phyloP scores from a whole-genome alignment of 495 filamentous ascomycete species.

The Neurospora sp. region DNA sequence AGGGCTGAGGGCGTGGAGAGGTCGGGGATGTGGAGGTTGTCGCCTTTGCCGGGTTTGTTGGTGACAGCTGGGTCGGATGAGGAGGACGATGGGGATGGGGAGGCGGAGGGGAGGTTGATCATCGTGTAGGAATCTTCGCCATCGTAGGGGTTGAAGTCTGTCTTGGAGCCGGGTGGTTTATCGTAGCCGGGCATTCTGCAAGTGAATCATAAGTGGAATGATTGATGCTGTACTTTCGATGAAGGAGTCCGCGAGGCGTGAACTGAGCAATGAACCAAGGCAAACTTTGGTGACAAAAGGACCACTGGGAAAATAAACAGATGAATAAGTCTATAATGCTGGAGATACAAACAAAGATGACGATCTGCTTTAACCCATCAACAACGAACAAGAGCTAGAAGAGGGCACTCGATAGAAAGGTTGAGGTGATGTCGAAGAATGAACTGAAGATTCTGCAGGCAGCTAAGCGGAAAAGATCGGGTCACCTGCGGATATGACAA shows the following conservation, averaged over 20 bases:
- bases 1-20: constrained; percentile 3
- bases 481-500: background rate
- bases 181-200: background rate
- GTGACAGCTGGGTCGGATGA: background rate
- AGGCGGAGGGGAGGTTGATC: background rate
- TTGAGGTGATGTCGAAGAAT: too few species aligned
- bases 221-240: background rate
- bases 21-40: background rate
- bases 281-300: too few species aligned
- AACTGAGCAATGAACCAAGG: background rate
- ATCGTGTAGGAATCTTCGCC: background rate
- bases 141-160: background rate
- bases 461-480: background rate
- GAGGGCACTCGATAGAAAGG: background rate
- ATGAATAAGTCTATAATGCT: too few species aligned
- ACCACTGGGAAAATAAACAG: too few species aligned
- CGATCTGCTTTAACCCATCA: background rate
- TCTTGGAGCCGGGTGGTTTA: background rate
- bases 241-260: background rate
- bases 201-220: background rate
- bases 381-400: background rate
- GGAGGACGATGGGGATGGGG: background rate
- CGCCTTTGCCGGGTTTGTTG: background rate
- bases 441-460: background rate
- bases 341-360: background rate